phyloP scores from a whole-genome alignment of 345 rosid species.

The Iberis pinnata region DNA sequence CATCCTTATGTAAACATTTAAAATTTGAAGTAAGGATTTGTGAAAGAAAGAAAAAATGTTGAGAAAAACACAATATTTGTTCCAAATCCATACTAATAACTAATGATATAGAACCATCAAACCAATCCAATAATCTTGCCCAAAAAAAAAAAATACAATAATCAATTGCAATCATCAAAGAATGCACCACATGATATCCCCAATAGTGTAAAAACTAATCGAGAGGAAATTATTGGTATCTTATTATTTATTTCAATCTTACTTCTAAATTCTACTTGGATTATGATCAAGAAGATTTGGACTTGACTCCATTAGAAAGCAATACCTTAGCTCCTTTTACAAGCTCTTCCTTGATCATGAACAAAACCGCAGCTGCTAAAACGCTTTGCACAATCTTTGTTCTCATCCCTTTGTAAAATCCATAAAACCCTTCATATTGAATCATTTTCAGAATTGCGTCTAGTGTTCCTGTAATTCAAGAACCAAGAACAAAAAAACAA shows the following conservation, averaged over 20 bases:
- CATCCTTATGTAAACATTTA: too few relatives aligned
- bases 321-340: conserved; percentile 53
- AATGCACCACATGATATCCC: conserved; percentile 1
- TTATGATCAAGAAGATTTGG: conserved; percentile 25
- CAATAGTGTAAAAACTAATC: conserved; percentile 1
- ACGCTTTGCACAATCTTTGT: conserved; percentile 87
- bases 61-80: background rate
- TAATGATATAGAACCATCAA: too few relatives aligned
- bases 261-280: conserved; percentile 14
- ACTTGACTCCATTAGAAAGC: conserved; percentile 35
- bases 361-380: conserved; percentile 81
- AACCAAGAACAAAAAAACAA: too few relatives aligned
- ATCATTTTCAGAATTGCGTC: conserved; percentile 92
- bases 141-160: conserved; percentile 16
- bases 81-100: too few relatives aligned
- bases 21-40: too few relatives aligned
- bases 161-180: conserved; percentile 13
- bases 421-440: conserved; percentile 63
- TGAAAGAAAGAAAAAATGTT: too few relatives aligned
- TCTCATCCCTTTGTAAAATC: conserved; percentile 96
- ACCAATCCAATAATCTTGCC: conserved; percentile 2
- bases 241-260: conserved; percentile 16
- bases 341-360: conserved; percentile 95
- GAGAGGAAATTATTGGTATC: conserved; percentile 10
- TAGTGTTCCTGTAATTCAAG: conserved; percentile 44